Conservation (phyloP, 306 rosid species). For the Inga oerstediana region DNA sequence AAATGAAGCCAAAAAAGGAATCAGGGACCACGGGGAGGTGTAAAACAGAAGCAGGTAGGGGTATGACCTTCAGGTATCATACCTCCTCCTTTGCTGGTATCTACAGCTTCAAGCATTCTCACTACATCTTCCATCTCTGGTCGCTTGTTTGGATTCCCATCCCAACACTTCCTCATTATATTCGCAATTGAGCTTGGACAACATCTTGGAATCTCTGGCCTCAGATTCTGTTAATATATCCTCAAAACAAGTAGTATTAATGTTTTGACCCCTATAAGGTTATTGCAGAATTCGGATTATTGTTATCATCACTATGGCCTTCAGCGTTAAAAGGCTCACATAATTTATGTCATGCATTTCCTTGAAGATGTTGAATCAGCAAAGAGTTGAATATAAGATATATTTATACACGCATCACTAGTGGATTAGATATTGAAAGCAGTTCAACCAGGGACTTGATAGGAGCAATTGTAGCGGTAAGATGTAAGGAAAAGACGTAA, state of each 20-base stretch:
- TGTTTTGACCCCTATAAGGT: background rate
- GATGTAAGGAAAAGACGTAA: background rate
- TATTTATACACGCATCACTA: background rate
- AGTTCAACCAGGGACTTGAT: background rate
- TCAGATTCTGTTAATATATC: constrained; percentile 53
- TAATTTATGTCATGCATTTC: too few relatives aligned
- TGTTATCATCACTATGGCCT: background rate
- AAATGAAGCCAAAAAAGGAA: background rate
- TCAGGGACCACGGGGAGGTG: constrained; percentile 66
- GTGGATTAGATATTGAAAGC: background rate
- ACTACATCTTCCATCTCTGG: constrained; percentile 85
- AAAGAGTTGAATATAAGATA: too few relatives aligned
- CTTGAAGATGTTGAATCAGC: background rate
- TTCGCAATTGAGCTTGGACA: constrained; percentile 64
- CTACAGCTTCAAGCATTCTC: constrained; percentile 71
- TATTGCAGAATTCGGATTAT: background rate
- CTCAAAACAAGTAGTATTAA: too few relatives aligned
- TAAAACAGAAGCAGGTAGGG: constrained; percentile 67
- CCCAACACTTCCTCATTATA: constrained; percentile 85
- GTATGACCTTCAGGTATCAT: constrained; percentile 78
- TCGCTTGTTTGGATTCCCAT: constrained; percentile 70
- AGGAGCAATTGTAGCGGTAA: background rate
- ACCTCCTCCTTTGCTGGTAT: constrained; percentile 91
- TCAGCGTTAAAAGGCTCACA: background rate
- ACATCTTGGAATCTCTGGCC: constrained; percentile 84